Evolutionary conservation across 805 yeast genomes (phyloP), one percentile per base, ranked within the genome.

Genomic region (Kodamaea kaohsiungensis): DNA sequence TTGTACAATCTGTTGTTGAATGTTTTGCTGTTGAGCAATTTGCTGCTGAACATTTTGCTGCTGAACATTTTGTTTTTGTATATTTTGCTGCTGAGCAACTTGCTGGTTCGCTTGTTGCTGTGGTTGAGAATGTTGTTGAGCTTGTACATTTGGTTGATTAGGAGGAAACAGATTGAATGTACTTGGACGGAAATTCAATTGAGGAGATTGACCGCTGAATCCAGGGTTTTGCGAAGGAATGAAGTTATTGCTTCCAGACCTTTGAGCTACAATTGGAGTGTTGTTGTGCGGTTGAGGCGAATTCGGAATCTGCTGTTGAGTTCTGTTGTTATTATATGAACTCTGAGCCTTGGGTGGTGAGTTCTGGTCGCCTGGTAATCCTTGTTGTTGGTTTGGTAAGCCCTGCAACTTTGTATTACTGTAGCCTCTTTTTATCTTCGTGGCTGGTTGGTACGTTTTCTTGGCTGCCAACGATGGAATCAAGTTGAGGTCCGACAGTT

Each of bases 381-480:
- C 9, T 17, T 43, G 33, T 17, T 43, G 33, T 17, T 16, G 45
- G 13, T 15, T 40, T 8, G 19, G 45, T 22, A 40, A 16, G 27
- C 8, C 27, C 27, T 19, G 51, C 46, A 48, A 39, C n/a, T 48
- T 43, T 7, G 37, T 40, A 30, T 48, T 48, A n/a, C 40, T 46
- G 46, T 43, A 53, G 5, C 43, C 48, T 30, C 33, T 43, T 37
- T 54, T 54, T 22, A 55, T 52, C 43, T 55, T 55, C 7, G 57
- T 55, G 2, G 55, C 55, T 9, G 57, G 57, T 39, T 65, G 70
- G 52, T 71, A 72, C 19, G 66, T 51, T 27, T 68, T 63, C 48
- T 70, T 72, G 10, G 60, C 57, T 0, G 69, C 67, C 12, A 72
- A 48, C 0, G 73, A 54, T 0, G 78, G 78, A 12, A 73, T 63